Conservation (phyloP, 371 early-diverging fungal species). For the Saksenaea oblongispora region DNA sequence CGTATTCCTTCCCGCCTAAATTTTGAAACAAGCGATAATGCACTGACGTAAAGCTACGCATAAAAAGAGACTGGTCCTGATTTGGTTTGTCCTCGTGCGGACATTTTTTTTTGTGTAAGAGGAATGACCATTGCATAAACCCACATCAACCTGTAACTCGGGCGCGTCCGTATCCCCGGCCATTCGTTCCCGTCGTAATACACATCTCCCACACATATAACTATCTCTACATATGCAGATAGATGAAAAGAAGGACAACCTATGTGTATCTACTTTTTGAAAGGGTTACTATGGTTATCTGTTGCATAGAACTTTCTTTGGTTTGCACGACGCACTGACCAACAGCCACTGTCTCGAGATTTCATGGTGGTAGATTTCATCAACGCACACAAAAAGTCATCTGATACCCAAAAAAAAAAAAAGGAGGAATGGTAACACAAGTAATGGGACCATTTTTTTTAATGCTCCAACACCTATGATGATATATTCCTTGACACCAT, state of each 20-base stretch:
- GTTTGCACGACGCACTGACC: slow-evolving; percentile 4
- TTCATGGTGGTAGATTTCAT: background rate
- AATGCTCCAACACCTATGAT: background rate
- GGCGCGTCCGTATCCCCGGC: background rate
- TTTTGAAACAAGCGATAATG: slow-evolving; percentile 2
- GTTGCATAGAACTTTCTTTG: background rate
- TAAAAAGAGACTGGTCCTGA: background rate
- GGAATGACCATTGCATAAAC: slow-evolving; percentile 5
- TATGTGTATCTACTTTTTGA: background rate
- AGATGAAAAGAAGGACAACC: background rate
- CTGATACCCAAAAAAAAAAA: background rate
- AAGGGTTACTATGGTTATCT: background rate
- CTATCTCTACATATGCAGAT: background rate
- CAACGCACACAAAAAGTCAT: background rate
- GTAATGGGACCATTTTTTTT: background rate
- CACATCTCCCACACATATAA: background rate
- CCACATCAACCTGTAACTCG: slow-evolving; percentile 5
- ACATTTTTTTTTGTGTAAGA: background rate
- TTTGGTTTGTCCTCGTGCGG: background rate
- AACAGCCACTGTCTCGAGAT: background rate
- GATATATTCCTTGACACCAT: background rate
- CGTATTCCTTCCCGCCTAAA: background rate
- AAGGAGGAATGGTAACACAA: background rate
- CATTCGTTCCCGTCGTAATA: background rate
- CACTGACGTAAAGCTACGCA: slow-evolving; percentile 2